Conservation (phyloP, 257 asterid species). For the Nicotiana undulata region DNA sequence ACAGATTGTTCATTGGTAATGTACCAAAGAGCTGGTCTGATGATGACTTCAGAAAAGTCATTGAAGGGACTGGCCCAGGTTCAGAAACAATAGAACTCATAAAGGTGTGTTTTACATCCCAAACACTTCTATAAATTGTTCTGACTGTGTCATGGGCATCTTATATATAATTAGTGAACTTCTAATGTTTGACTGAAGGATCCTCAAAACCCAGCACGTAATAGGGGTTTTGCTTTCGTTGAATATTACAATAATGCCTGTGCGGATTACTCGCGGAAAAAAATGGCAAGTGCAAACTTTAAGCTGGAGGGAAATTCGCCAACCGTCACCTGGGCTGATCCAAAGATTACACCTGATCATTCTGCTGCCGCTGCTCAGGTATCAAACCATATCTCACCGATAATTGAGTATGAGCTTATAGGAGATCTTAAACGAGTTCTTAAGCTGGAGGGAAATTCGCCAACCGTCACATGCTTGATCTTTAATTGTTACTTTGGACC, state of each 20-base stretch:
- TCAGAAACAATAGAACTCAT: conserved; percentile 84
- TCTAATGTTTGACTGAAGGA: conserved; percentile 49
- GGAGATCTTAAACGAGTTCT: not conserved
- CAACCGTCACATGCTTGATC: not conserved
- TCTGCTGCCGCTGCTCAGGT: conserved; percentile 89
- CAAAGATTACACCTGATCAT: conserved; percentile 72
- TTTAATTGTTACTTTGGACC: not conserved
- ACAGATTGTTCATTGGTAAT: conserved; percentile 82
- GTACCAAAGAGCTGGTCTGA: conserved; percentile 84
- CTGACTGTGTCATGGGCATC: not conserved
- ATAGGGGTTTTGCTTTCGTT: conserved; percentile 94
- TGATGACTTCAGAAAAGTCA: conserved; percentile 58
- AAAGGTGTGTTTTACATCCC: conserved; percentile 41
- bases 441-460: too few relatives aligned
- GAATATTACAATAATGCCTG: conserved; percentile 94
- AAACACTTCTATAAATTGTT: conserved; percentile 4
- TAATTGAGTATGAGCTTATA: not conserved
- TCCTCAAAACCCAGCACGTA: conserved; percentile 74
- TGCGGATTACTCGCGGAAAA: conserved; percentile 85
- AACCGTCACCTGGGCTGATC: conserved; percentile 95
- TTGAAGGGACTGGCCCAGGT: conserved; percentile 86
- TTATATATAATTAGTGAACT: not conserved
- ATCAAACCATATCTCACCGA: not conserved
- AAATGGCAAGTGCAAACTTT: conserved; percentile 56
- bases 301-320: conserved; percentile 80